Conservation (phyloP, 2,329 filamentous ascomycete species). For the Botrytis pseudocinerea region DNA sequence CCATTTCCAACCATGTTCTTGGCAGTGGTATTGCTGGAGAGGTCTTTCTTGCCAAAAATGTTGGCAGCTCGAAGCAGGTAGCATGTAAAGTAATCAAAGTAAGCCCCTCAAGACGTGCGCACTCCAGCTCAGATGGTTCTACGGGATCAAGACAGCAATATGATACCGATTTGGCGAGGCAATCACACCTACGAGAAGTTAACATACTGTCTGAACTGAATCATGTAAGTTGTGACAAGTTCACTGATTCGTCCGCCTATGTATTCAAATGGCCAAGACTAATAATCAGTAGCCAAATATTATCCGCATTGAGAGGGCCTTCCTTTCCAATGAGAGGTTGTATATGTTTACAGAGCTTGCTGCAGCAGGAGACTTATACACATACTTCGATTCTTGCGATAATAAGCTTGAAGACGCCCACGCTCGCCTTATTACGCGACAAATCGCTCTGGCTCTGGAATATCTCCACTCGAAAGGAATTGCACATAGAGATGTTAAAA, state of each 20-base stretch:
- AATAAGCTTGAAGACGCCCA: slow-evolving; percentile 34
- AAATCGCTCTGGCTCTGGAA: slow-evolving; percentile 38
- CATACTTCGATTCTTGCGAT: slow-evolving; percentile 35
- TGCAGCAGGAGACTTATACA: slow-evolving; percentile 45
- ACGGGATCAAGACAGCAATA: neutral
- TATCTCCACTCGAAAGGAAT: slow-evolving; percentile 38
- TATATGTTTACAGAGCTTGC: slow-evolving; percentile 60
- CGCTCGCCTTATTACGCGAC: slow-evolving; percentile 37
- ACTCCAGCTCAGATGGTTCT: neutral
- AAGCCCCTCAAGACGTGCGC: slow-evolving; percentile 30
- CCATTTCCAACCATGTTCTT: slow-evolving; percentile 51
- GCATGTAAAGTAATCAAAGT: slow-evolving; percentile 68
- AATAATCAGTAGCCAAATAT: slow-evolving; percentile 52
- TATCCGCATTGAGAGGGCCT: slow-evolving; percentile 53
- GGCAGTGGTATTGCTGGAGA: slow-evolving; percentile 55
- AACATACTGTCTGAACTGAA: slow-evolving; percentile 54
- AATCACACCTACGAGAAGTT: slow-evolving; percentile 50
- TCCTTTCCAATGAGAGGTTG: slow-evolving; percentile 50
- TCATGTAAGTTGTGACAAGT: slow-evolving; percentile 48
- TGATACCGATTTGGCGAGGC: slow-evolving; percentile 36
- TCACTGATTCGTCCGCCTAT: neutral
- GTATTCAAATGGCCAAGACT: neutral
- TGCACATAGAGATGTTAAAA: slow-evolving; percentile 40
- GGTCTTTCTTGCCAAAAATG: slow-evolving; percentile 56
- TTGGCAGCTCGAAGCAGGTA: slow-evolving; percentile 56